phyloP scores from a whole-genome alignment of 2,329 filamentous ascomycete genomes.

The Colletotrichum sojae region DNA sequence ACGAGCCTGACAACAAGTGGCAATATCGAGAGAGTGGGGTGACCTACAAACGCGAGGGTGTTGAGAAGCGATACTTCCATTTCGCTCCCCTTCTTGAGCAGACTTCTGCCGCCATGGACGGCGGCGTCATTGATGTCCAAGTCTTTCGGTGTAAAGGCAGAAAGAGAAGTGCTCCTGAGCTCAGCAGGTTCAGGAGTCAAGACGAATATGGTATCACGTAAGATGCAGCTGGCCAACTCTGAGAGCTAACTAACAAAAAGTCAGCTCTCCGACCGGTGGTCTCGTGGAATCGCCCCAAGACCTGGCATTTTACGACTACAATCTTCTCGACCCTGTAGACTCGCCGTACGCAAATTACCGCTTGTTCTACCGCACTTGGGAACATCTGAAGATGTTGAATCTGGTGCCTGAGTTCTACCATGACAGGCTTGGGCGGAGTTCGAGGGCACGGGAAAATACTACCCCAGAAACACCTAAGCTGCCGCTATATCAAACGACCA shows the following conservation, averaged over 20 bases:
- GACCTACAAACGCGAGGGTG: conserved; percentile 53
- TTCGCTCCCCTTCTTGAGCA: conserved; percentile 58
- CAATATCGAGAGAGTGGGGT: conserved; percentile 55
- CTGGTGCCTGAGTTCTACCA: conserved; percentile 55
- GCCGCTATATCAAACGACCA: background rate
- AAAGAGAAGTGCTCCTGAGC: conserved; percentile 56
- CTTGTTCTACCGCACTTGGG: conserved; percentile 70
- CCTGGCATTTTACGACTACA: conserved; percentile 66
- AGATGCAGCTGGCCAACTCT: conserved; percentile 45
- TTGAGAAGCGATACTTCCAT: conserved; percentile 65
- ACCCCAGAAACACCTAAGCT: conserved; percentile 1
- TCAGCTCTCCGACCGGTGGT: conserved; percentile 67
- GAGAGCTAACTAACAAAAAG: conserved; percentile 27
- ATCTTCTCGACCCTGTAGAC: conserved; percentile 65
- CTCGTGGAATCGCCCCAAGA: conserved; percentile 66
- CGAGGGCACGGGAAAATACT: background rate
- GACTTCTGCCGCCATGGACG: conserved; percentile 63
- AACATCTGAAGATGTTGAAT: conserved; percentile 62
- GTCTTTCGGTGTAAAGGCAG: conserved; percentile 67
- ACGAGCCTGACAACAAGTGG: conserved; percentile 61
- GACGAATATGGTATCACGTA: conserved; percentile 68
- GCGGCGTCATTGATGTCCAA: conserved; percentile 68
- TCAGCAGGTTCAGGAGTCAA: conserved; percentile 61
- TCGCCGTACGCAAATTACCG: conserved; percentile 67
- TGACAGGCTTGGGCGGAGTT: conserved; percentile 35